A percentile compares a stretch with the other conserved stretches of the same genome.
These are phyloP conservation scores for Fraxinus greggii DNA, from an alignment of 305 asterid species.

Conservation along the genomic window DNA sequence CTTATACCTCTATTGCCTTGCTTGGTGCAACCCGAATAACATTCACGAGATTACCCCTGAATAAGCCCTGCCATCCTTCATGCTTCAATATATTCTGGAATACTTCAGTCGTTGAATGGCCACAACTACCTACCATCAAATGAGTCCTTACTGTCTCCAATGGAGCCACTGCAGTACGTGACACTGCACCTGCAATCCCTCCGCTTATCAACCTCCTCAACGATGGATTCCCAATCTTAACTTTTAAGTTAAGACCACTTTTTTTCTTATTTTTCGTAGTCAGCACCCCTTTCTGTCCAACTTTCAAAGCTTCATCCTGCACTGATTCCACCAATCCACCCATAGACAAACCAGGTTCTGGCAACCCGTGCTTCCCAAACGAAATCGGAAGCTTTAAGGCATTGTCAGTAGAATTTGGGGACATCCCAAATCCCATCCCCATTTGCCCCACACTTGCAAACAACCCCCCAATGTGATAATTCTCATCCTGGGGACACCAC, in stretches of 20 bases:
- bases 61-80: slow-evolving; percentile 94
- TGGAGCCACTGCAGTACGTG: slow-evolving; percentile 96
- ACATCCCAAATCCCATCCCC: slow-evolving; percentile 36
- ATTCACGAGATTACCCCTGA: slow-evolving; percentile 89
- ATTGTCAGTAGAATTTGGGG: slow-evolving; percentile 30
- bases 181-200: slow-evolving; percentile 88
- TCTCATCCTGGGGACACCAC: slow-evolving; percentile 46
- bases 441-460: slow-evolving; percentile 51
- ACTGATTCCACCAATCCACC: slow-evolving; percentile 27
- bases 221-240: slow-evolving; percentile 77
- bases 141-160: slow-evolving; percentile 94
- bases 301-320: slow-evolving; percentile 24
- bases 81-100: slow-evolving; percentile 63
- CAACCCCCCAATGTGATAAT: slow-evolving; percentile 31
- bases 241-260: slow-evolving; percentile 29
- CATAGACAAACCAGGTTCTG: slow-evolving; percentile 30
- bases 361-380: slow-evolving; percentile 23
- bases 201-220: slow-evolving; percentile 89
- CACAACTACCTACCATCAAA: slow-evolving; percentile 91
- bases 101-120: slow-evolving; percentile 75
- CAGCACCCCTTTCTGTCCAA: slow-evolving; percentile 17
- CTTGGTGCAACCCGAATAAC: slow-evolving; percentile 97
- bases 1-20: slow-evolving; percentile 88
- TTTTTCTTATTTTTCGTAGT: slow-evolving; percentile 15
- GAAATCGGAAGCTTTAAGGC: slow-evolving; percentile 32